These are phyloP conservation scores for Trametes maxima DNA, from an alignment of 768 basidiomycete genomes.

Conservation along the genomic window DNA sequence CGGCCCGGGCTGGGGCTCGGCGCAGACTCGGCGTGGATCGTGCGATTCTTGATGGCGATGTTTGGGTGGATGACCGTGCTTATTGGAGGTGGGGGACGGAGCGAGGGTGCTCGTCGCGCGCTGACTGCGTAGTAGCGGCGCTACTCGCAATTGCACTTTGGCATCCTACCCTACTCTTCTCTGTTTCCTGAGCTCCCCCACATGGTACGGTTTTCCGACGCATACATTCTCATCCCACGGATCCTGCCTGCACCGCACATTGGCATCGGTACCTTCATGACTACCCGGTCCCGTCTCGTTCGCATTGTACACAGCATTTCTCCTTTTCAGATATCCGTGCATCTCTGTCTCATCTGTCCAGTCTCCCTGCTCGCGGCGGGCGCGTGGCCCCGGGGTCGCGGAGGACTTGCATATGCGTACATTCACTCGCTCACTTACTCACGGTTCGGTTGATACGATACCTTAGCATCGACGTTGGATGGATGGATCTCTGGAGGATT, in stretches of 20 bases:
- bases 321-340: slow-evolving; percentile 5
- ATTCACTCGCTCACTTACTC: not conserved
- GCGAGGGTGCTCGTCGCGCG: slow-evolving; percentile 9
- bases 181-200: not conserved
- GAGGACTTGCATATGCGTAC: slow-evolving; percentile 9
- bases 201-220: not conserved
- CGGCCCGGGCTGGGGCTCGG: slow-evolving; percentile 70
- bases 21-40: slow-evolving; percentile 78
- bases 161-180: not conserved
- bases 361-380: not conserved
- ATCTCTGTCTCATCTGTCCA: not conserved
- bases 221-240: not conserved
- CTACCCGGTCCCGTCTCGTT: not conserved
- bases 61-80: slow-evolving; percentile 78
- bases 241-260: not conserved
- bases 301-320: slow-evolving; percentile 1
- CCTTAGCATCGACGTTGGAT: not conserved
- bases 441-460: not conserved
- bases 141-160: too few relatives aligned
- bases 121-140: slow-evolving; percentile 4
- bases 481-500: slow-evolving; percentile 14
- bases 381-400: not conserved
- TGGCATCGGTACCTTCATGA: not conserved
- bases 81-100: slow-evolving; percentile 25
- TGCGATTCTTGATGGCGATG: slow-evolving; percentile 76